Evolutionary conservation across 345 rosid genomes (phyloP).

Genomic region (Boechera stricta): DNA sequence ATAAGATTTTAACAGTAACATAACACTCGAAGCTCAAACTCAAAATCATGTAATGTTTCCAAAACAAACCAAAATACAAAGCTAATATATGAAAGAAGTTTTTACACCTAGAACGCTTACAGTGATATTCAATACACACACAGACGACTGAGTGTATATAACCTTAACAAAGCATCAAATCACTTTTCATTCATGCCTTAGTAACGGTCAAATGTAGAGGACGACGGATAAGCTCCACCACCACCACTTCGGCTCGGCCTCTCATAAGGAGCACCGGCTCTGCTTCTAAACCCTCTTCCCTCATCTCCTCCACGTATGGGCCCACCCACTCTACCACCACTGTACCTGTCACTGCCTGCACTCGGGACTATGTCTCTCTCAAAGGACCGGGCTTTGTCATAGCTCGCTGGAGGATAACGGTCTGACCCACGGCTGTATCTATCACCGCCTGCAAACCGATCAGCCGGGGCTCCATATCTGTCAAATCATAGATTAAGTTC

Average conservation of each 20-base stretch:
- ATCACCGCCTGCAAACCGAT: slow-evolving; percentile 68
- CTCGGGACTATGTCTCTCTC: slow-evolving; percentile 72
- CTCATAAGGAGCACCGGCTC: slow-evolving; percentile 80
- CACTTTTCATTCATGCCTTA: slow-evolving; percentile 36
- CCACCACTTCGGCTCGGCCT: slow-evolving; percentile 74
- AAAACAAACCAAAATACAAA: slow-evolving; percentile 29
- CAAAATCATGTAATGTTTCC: slow-evolving; percentile 23
- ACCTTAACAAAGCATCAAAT: slow-evolving; percentile 35
- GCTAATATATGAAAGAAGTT: slow-evolving; percentile 3
- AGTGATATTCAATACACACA: slow-evolving; percentile 28
- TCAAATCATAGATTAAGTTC: slow-evolving; percentile 12
- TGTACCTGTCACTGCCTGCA: slow-evolving; percentile 71
- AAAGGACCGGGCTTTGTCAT: slow-evolving; percentile 73
- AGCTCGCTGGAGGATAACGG: slow-evolving; percentile 71
- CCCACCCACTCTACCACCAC: slow-evolving; percentile 63
- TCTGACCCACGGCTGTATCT: slow-evolving; percentile 74
- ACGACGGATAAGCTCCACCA: slow-evolving; percentile 47
- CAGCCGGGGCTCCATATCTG: slow-evolving; percentile 78
- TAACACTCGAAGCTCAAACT: not conserved
- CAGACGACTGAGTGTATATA: slow-evolving; percentile 1
- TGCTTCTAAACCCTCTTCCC: slow-evolving; percentile 73
- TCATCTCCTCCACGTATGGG: slow-evolving; percentile 64
- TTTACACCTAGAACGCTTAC: slow-evolving; percentile 36
- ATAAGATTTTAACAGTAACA: not conserved
- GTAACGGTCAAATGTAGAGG: slow-evolving; percentile 79